Base-by-base conservation (phyloP, 768 basidiomycete species). In the Sporobolomyces pararoseus region DNA sequence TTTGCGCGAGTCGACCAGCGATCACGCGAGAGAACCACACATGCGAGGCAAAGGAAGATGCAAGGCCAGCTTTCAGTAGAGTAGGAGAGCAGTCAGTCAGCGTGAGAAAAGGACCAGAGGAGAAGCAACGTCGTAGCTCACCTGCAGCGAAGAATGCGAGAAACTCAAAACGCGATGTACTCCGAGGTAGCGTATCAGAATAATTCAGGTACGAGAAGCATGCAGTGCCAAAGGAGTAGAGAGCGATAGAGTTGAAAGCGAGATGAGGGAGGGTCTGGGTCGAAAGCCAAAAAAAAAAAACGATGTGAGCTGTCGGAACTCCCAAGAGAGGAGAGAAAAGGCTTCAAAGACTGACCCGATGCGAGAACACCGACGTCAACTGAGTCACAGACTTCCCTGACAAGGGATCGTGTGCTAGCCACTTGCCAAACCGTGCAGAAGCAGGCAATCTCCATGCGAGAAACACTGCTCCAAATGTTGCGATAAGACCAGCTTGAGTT, bases 221-320 rank as follows among this genome's bases (percentile, higher is more conserved):
- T 0, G 75, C 39, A 0, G 63, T 39, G 1, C 65, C 66, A 42
- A 75, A 60, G 4, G 62, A 64, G 66, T 35, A 71, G 21, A 73
- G 50, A 0, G 71, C 75, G 25, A 75, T 37, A 16, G 71, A 70
- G 62, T 75, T 75, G 66, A 75, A 75, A 10, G 58, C 59, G 66
- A 75, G 54, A 50, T 75, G 75, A 10, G 60, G 35, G 19, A 64
- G n/a, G 0, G 66, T 68, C 66, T 72, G 57, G 21, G 23, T 17
- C 7, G n/a, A 53, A 63, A 4, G 25, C 5, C 39, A 37, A 25
- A 5, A 47, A 39, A 12, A 10, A 17, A 9, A 7, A 0, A 1
- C 46, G 17, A 13, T 7, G 7, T 5, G 4, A 55, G 39, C 25
- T n/a, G 19, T 19, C n/a, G 32, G 10, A 25, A 27, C 14, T n/a